A percentile compares a stretch with the other conserved stretches of the same genome.
phyloP scores from a whole-genome alignment of 768 basidiomycete species.

The Lactarius hengduanensis region DNA sequence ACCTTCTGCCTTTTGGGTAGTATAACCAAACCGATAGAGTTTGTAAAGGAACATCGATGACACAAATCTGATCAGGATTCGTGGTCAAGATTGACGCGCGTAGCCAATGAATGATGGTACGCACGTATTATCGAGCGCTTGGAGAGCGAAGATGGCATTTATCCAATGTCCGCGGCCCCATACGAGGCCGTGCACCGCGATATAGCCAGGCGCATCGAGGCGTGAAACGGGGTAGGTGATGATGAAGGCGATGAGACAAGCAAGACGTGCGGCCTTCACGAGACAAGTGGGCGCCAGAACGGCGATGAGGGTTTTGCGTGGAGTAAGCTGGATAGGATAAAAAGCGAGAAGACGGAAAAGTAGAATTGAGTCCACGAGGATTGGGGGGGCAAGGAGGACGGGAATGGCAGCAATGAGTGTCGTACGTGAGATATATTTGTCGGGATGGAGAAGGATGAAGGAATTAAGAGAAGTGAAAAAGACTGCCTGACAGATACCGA shows the following conservation, averaged over 20 bases:
- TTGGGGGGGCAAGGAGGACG: conserved; percentile 19
- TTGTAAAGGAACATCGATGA: conserved; percentile 28
- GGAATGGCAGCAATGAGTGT: conserved; percentile 9
- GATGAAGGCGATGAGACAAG: conserved; percentile 22
- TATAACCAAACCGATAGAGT: conserved; percentile 22
- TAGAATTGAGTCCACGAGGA: conserved; percentile 26
- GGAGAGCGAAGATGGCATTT: conserved; percentile 18
- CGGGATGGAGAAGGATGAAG: conserved; percentile 15
- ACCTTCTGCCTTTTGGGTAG: conserved; percentile 14
- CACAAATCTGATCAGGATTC: conserved; percentile 17
- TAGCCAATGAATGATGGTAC: not conserved
- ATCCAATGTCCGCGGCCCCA: conserved; percentile 28
- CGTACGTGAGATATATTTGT: not conserved
- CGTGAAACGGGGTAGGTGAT: conserved; percentile 20
- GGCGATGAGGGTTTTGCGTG: conserved; percentile 15
- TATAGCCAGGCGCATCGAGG: conserved; percentile 11
- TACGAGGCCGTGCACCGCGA: conserved; percentile 14
- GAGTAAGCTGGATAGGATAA: conserved; percentile 26
- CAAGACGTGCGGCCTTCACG: conserved; percentile 21
- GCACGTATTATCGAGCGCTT: conserved; percentile 27
- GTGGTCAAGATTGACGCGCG: not conserved
- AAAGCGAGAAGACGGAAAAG: conserved; percentile 28
- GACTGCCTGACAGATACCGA: conserved; percentile 25
- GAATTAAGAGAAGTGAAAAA: conserved; percentile 12
- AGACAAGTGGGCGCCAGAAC: conserved; percentile 16